These are phyloP conservation scores for Linum usitatissimum DNA, from an alignment of 345 rosid genomes.

Conservation along the genomic window DNA sequence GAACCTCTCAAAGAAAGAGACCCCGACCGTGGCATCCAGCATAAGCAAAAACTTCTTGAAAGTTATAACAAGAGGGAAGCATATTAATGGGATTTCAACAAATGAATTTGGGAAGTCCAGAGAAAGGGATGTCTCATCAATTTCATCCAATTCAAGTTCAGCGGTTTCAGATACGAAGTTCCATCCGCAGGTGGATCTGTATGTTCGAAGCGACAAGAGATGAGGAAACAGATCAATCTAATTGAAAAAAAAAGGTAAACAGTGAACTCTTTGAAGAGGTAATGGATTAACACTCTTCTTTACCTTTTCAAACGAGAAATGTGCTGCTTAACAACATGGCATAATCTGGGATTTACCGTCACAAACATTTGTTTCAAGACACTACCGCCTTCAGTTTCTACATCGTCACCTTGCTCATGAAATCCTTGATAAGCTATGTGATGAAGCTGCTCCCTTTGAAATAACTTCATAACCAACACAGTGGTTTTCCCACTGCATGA, in stretches of 20 bases:
- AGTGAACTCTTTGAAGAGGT: not conserved
- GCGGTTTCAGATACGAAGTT: not conserved
- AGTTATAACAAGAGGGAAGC: not conserved
- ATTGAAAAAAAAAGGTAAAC: too few species aligned
- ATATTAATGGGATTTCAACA: not conserved
- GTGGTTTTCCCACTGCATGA: constrained; percentile 11
- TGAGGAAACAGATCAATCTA: not conserved
- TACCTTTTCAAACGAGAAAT: constrained; percentile 8
- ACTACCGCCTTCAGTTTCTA: not conserved
- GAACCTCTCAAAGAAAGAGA: not conserved
- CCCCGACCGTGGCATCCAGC: not conserved
- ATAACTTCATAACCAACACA: constrained; percentile 4
- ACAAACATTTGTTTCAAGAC: constrained; percentile 8
- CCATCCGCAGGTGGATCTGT: not conserved
- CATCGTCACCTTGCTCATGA: not conserved
- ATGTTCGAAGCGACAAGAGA: not conserved
- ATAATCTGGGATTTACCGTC: constrained; percentile 9
- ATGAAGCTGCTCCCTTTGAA: constrained; percentile 5
- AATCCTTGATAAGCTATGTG: not conserved
- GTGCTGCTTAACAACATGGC: not conserved
- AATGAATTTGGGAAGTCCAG: constrained; percentile 1
- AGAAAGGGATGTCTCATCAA: not conserved
- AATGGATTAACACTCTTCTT: not conserved
- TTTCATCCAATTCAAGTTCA: not conserved
- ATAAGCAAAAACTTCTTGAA: not conserved